Conservation (phyloP, 139 green algal genomes). For the Spirogloea muscicola region DNA sequence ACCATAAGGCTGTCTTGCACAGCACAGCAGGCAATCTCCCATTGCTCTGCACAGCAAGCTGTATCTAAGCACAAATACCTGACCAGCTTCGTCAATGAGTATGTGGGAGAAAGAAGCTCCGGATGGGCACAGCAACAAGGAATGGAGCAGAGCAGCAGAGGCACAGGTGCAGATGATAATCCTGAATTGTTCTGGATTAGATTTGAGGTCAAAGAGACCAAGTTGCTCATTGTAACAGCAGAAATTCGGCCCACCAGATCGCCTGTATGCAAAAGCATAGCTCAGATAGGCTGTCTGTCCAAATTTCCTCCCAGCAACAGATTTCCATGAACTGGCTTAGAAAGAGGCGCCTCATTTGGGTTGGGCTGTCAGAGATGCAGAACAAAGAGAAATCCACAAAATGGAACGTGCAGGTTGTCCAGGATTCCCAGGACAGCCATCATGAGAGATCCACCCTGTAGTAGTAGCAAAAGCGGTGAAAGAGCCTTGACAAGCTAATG, state of each 20-base stretch:
- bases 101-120: conserved; percentile 20
- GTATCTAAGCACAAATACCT: conserved; percentile 14
- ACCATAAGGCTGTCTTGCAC: not conserved
- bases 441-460: too few relatives aligned
- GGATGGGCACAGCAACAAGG: not conserved
- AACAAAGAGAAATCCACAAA: too few relatives aligned
- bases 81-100: conserved; percentile 34
- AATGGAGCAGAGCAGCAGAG: conserved; percentile 13
- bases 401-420: too few relatives aligned
- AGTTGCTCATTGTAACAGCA: conserved; percentile 24
- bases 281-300: too few relatives aligned
- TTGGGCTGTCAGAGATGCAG: too few relatives aligned
- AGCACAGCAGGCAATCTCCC: not conserved
- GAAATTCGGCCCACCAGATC: too few relatives aligned
- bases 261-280: too few relatives aligned
- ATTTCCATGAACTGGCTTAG: too few relatives aligned
- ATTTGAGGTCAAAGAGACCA: conserved; percentile 19
- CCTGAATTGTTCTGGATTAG: not conserved
- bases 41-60: not conserved
- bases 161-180: conserved; percentile 37
- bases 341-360: too few relatives aligned
- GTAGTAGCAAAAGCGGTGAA: too few relatives aligned
- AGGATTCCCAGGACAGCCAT: too few relatives aligned
- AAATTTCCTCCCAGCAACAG: not conserved
- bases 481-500: not conserved